Evolutionary conservation across 345 rosid species (phyloP).

Genomic region (Hirschfeldia incana): DNA sequence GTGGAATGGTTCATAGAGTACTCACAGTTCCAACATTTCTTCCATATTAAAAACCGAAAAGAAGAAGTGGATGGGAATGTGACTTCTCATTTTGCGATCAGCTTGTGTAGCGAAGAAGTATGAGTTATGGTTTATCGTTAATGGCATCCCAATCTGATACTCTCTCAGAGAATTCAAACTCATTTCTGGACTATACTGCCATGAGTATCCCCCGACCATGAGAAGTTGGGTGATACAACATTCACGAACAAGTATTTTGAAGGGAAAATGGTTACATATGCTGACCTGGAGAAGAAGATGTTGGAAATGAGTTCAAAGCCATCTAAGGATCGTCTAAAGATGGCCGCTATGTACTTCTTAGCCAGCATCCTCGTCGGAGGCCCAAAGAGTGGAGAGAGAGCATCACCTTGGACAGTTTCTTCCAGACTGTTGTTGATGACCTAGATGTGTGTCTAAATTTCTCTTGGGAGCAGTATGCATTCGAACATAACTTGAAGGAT

Average conservation of each 20-base stretch:
- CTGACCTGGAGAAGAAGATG: neutral
- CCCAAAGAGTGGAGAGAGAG: neutral
- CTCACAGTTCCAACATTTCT: neutral
- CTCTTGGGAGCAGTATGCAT: neutral
- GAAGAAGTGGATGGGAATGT: neutral
- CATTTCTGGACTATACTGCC: neutral
- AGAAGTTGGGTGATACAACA: neutral
- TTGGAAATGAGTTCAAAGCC: neutral
- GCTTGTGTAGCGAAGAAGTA: neutral
- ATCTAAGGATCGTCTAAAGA: neutral
- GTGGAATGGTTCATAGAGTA: neutral
- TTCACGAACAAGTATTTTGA: neutral
- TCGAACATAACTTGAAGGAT: neutral
- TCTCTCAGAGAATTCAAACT: neutral
- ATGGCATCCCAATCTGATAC: neutral
- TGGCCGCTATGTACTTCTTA: neutral
- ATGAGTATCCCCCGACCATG: neutral
- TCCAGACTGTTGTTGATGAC: neutral
- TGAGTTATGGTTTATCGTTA: neutral
- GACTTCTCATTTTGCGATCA: neutral
- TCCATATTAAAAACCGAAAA: neutral
- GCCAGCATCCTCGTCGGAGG: neutral
- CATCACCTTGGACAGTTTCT: neutral
- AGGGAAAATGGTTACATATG: neutral
- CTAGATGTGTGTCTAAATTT: neutral